Conservation (phyloP, 179 eudicot species). For the Spinacia oleracea region DNA sequence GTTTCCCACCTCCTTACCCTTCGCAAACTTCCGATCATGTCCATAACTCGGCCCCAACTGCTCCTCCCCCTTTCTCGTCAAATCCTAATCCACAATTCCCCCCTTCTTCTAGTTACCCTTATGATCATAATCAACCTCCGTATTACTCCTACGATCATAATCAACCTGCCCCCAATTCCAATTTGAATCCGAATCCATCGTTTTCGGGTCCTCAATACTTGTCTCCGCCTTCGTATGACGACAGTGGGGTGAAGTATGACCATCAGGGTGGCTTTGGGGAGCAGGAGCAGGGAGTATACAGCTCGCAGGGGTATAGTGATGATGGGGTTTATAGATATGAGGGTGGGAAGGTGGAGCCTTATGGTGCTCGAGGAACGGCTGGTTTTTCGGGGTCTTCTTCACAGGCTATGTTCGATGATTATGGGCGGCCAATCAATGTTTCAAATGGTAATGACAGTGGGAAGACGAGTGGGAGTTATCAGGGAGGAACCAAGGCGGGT, state of each 20-base stretch:
- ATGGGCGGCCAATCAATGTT: slow-evolving; percentile 69
- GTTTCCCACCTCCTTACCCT: slow-evolving; percentile 35
- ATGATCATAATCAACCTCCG: slow-evolving; percentile 37
- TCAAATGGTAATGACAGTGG: slow-evolving; percentile 28
- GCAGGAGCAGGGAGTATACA: slow-evolving; percentile 24
- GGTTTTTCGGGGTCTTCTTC: slow-evolving; percentile 34
- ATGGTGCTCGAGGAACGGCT: slow-evolving; percentile 55
- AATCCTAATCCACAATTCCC: slow-evolving; percentile 39
- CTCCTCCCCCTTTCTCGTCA: slow-evolving; percentile 55
- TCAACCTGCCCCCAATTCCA: slow-evolving; percentile 26
- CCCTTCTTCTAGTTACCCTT: slow-evolving; percentile 31
- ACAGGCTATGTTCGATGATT: slow-evolving; percentile 78
- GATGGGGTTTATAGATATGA: slow-evolving; percentile 52
- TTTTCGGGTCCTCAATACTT: slow-evolving; percentile 33
- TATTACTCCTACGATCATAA: slow-evolving; percentile 40
- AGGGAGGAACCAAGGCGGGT: slow-evolving; percentile 26
- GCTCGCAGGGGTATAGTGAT: slow-evolving; percentile 34
- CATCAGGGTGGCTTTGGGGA: slow-evolving; percentile 34
- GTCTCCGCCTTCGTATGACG: slow-evolving; percentile 27
- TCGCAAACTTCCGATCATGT: slow-evolving; percentile 44
- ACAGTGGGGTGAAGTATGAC: slow-evolving; percentile 25
- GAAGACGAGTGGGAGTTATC: slow-evolving; percentile 32
- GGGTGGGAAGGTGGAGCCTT: slow-evolving; percentile 57
- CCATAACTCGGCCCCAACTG: slow-evolving; percentile 30
- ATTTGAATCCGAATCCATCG: slow-evolving; percentile 19